phyloP scores from a whole-genome alignment of 768 basidiomycete species.

The Mycena rosella region DNA sequence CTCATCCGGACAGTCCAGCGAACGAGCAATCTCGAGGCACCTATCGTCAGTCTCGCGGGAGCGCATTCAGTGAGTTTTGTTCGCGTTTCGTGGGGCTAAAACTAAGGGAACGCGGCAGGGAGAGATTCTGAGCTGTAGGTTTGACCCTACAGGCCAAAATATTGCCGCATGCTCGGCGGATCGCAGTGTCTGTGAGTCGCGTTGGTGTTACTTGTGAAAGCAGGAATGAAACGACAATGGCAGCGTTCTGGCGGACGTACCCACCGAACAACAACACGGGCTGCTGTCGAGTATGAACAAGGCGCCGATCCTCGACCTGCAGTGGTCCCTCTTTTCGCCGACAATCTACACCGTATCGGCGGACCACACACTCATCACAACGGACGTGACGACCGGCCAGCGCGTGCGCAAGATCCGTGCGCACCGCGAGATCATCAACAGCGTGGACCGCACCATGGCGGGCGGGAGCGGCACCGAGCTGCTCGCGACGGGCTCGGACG shows the following conservation, averaged over 20 bases:
- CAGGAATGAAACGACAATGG: too few species aligned
- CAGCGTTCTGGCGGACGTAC: constrained; percentile 93
- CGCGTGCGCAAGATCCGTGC: constrained; percentile 86
- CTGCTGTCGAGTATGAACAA: constrained; percentile 87
- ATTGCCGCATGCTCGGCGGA: constrained; percentile 95
- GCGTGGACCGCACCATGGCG: constrained; percentile 88
- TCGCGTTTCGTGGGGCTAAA: background rate
- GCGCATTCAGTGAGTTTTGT: constrained; percentile 79
- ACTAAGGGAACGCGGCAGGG: constrained; percentile 56
- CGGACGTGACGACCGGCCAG: constrained; percentile 87
- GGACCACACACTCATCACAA: constrained; percentile 85
- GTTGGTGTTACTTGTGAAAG: background rate
- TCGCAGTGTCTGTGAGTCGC: constrained; percentile 84
- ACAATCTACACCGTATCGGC: constrained; percentile 87
- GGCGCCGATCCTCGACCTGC: constrained; percentile 92
- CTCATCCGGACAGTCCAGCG: constrained; percentile 88
- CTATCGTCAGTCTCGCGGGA: constrained; percentile 91
- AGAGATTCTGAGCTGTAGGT: constrained; percentile 93
- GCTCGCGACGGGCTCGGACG: constrained; percentile 90
- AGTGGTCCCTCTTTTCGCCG: constrained; percentile 85
- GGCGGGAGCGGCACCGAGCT: constrained; percentile 89
- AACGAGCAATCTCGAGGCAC: constrained; percentile 94
- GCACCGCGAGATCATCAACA: constrained; percentile 92
- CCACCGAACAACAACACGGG: constrained; percentile 92
- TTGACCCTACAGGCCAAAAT: constrained; percentile 94